Percentiles rank a stretch among this genome's conserved stretches.
Evolutionary conservation across 2,329 filamentous ascomycete species (phyloP).

Genomic region (Byssoonygena ceratinophila): DNA sequence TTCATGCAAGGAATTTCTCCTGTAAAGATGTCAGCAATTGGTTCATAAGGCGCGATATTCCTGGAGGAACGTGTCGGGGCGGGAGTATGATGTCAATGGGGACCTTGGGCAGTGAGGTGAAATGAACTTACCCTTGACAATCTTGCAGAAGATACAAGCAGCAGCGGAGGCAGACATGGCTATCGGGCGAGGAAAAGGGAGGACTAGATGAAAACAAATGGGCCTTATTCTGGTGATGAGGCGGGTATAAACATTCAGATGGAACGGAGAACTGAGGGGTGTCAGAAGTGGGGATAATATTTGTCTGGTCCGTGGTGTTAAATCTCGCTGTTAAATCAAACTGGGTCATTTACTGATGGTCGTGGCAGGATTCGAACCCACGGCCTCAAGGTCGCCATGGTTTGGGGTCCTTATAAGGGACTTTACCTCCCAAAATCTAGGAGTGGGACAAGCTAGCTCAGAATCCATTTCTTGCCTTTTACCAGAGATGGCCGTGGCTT

Average conservation of each 20-base stretch:
- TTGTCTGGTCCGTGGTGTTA: background rate
- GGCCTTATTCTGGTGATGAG: background rate
- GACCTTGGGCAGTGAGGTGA: slow-evolving; percentile 4
- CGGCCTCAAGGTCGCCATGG: background rate
- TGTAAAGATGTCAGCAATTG: slow-evolving; percentile 30
- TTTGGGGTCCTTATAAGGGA: slow-evolving; percentile 4
- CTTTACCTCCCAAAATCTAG: slow-evolving; percentile 24
- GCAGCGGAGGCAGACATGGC: slow-evolving; percentile 29
- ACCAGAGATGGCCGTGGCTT: slow-evolving; percentile 66
- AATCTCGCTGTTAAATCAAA: too few relatives aligned
- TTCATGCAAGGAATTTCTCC: slow-evolving; percentile 95
- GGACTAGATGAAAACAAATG: background rate
- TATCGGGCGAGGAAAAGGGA: background rate
- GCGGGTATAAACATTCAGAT: slow-evolving; percentile 3
- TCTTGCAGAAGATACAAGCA: slow-evolving; percentile 93
- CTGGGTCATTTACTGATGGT: background rate
- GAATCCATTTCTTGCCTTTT: slow-evolving; percentile 72
- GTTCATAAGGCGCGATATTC: background rate
- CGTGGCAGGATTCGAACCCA: slow-evolving; percentile 25
- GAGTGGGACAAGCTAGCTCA: slow-evolving; percentile 60
- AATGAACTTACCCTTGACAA: slow-evolving; percentile 65
- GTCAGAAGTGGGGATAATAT: background rate
- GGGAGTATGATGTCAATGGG: slow-evolving; percentile 13
- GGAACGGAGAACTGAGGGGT: background rate
- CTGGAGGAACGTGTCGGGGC: background rate